Conservation (phyloP, 2,329 filamentous ascomycete genomes). For the Trichoderma sp. region DNA sequence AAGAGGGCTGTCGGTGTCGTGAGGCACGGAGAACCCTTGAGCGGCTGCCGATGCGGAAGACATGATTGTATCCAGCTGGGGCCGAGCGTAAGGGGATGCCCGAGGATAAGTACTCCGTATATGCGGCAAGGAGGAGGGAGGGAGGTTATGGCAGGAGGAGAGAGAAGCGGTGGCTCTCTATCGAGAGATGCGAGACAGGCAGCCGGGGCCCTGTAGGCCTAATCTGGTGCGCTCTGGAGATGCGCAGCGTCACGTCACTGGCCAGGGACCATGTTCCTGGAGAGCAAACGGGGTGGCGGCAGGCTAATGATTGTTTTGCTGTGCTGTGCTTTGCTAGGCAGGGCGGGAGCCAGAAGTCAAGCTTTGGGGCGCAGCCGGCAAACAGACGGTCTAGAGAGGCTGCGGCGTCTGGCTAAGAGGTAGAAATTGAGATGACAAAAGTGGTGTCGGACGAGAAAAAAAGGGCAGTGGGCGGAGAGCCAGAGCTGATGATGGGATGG, state of each 20-base stretch:
- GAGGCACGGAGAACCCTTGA: constrained; percentile 44
- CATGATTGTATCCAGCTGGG: constrained; percentile 39
- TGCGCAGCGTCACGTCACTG: constrained; percentile 34
- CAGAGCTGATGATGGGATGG: constrained; percentile 24
- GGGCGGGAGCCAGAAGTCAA: constrained; percentile 1
- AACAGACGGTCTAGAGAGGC: constrained; percentile 9
- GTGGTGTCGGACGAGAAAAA: constrained; percentile 22
- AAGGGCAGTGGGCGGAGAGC: constrained; percentile 22
- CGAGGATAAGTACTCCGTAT: constrained; percentile 29
- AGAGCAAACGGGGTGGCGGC: constrained; percentile 15
- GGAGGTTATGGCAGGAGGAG: neutral
- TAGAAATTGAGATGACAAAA: constrained; percentile 9
- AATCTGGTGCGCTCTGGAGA: constrained; percentile 28
- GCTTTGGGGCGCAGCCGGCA: constrained; percentile 19
- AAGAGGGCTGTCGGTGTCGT: constrained; percentile 36
- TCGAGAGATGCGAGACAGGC: constrained; percentile 19
- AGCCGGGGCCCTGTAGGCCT: constrained; percentile 16
- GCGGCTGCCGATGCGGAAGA: constrained; percentile 48
- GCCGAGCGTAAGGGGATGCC: constrained; percentile 17
- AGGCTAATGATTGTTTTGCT: neutral
- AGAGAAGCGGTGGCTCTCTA: constrained; percentile 14
- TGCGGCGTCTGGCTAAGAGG: constrained; percentile 18
- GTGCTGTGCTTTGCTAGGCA: neutral
- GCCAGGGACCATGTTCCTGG: constrained; percentile 38
- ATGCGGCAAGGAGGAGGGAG: neutral